phyloP scores from a whole-genome alignment of 1,139 yeast species.

The Taphrina sp. region DNA sequence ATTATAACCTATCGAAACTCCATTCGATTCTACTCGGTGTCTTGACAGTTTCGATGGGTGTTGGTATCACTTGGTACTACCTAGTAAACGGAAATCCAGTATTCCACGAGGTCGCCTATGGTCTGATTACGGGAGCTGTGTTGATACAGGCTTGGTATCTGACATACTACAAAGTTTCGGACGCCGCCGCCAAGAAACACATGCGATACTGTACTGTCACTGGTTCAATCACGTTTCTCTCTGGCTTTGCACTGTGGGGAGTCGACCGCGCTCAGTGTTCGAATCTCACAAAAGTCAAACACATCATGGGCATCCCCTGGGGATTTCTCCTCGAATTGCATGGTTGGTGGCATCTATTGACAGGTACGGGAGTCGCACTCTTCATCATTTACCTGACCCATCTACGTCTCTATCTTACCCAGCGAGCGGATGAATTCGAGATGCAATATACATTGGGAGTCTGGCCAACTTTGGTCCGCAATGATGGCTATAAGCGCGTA shows the following conservation, averaged over 20 bases:
- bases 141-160: conserved; percentile 57
- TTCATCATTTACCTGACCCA: conserved; percentile 62
- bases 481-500: conserved; percentile 19
- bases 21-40: conserved; percentile 45
- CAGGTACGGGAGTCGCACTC: conserved; percentile 56
- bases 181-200: conserved; percentile 50
- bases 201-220: conserved; percentile 56
- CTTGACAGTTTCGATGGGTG: conserved; percentile 50
- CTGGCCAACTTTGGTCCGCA: conserved; percentile 23
- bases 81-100: conserved; percentile 73
- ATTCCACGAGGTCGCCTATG: conserved; percentile 81
- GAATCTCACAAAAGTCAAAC: conserved; percentile 61
- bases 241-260: conserved; percentile 82
- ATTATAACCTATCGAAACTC: conserved; percentile 54
- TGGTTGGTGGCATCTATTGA: conserved; percentile 38
- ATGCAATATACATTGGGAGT: conserved; percentile 9
- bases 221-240: conserved; percentile 64
- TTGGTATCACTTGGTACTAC: conserved; percentile 65
- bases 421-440: conserved; percentile 52
- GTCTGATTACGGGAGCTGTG: conserved; percentile 59
- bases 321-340: conserved; percentile 70
- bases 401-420: conserved; percentile 60
- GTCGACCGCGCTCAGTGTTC: conserved; percentile 78
- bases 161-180: conserved; percentile 55
- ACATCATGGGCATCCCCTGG: conserved; percentile 76